Conservation (phyloP, 495 filamentous ascomycete species). For the Daldinia bambusicola region DNA sequence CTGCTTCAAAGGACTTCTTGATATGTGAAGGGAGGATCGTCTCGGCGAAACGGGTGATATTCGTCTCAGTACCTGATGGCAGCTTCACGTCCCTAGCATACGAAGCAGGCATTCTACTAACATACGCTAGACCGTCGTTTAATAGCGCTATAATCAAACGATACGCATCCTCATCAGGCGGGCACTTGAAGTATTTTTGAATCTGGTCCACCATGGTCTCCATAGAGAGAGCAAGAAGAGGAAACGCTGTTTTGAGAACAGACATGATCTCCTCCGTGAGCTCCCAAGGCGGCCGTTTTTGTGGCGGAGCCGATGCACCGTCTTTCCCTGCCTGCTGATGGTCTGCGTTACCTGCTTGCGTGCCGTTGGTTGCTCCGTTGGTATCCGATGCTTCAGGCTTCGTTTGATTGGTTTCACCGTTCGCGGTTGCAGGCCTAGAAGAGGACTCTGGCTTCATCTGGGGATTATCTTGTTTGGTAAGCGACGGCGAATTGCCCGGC, state of each 20-base stretch:
- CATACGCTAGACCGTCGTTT: conserved; percentile 90
- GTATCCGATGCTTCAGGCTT: conserved; percentile 57
- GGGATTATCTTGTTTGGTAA: conserved; percentile 43
- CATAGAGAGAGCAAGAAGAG: conserved; percentile 94
- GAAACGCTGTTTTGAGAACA: conserved; percentile 93
- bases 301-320: conserved; percentile 53
- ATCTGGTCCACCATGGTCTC: conserved; percentile 99
- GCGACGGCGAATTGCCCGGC: conserved; percentile 54
- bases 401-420: conserved; percentile 53
- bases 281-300: conserved; percentile 90
- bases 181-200: conserved; percentile 97
- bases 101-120: conserved; percentile 82
- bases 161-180: conserved; percentile 97
- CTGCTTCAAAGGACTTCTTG: conserved; percentile 90
- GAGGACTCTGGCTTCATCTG: conserved; percentile 60
- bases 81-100: conserved; percentile 93
- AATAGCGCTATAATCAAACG: conserved; percentile 95
- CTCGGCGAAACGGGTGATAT: conserved; percentile 96
- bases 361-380: conserved; percentile 55
- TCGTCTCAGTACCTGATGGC: conserved; percentile 87
- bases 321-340: conserved; percentile 47
- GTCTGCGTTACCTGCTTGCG: conserved; percentile 48
- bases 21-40: conserved; percentile 94
- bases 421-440: conserved; percentile 62
- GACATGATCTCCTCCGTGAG: conserved; percentile 95